A percentile compares a stretch with the other conserved stretches of the same genome.
These are phyloP conservation scores for Talaromyces rugulosus DNA, from an alignment of 2,329 filamentous ascomycete species.

Conservation along the genomic window DNA sequence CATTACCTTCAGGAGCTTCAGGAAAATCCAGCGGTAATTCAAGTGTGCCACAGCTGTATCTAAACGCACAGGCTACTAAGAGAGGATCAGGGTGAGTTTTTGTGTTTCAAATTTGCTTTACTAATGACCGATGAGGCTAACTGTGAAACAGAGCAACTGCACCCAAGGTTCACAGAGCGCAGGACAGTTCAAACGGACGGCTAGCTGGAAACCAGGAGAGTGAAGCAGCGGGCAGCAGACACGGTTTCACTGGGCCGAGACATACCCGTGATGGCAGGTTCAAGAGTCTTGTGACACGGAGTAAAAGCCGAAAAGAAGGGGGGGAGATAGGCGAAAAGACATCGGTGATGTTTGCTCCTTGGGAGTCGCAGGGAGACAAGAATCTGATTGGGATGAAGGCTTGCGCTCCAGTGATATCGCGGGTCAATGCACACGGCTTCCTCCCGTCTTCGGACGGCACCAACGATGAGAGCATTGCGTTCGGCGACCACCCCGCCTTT, in stretches of 20 bases:
- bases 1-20: background rate
- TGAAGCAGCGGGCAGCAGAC: background rate
- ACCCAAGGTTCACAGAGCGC: background rate
- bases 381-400: constrained; percentile 19
- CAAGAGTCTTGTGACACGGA: background rate
- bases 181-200: background rate
- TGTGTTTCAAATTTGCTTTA: background rate
- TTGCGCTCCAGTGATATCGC: constrained; percentile 24
- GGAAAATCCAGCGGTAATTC: background rate
- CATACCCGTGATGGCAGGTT: constrained; percentile 2
- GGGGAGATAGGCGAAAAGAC: background rate
- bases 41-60: background rate
- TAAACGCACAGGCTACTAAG: background rate
- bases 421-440: constrained; percentile 27
- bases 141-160: background rate
- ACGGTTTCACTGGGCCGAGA: background rate
- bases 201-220: background rate
- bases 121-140: background rate
- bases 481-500: background rate
- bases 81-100: background rate
- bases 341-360: constrained; percentile 20
- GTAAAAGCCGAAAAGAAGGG: background rate
- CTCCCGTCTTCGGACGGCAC: constrained; percentile 27
- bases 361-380: constrained; percentile 14
- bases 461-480: constrained; percentile 14